phyloP scores from a whole-genome alignment of 192 early-diverging fungal genomes.

The Dimargaris cristalligena region DNA sequence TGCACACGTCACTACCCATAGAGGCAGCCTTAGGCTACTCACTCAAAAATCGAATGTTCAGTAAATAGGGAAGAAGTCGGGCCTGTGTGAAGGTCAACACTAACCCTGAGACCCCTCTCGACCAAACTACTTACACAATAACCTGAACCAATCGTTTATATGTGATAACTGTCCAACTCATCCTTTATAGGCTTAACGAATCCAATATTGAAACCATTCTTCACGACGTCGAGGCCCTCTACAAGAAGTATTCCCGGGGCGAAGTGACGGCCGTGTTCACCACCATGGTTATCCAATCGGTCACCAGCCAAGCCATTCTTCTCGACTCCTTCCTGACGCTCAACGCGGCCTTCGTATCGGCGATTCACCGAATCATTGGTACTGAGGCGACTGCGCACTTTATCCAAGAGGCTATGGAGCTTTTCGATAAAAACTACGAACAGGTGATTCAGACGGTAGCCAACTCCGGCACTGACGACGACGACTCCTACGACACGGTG shows the following conservation, averaged over 20 bases:
- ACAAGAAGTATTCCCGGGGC: slow-evolving; percentile 35
- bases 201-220: slow-evolving; percentile 84
- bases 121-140: not conserved
- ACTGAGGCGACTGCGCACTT: slow-evolving; percentile 70
- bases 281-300: slow-evolving; percentile 51
- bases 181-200: slow-evolving; percentile 45
- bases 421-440: slow-evolving; percentile 41
- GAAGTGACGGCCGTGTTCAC: slow-evolving; percentile 80
- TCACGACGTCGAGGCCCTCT: slow-evolving; percentile 57
- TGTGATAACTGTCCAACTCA: not conserved
- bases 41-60: not conserved
- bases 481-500: slow-evolving; percentile 23
- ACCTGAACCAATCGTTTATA: not conserved
- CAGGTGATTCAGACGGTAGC: slow-evolving; percentile 13
- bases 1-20: too few relatives aligned
- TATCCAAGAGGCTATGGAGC: slow-evolving; percentile 55
- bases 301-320: slow-evolving; percentile 69
- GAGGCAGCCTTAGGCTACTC: not conserved
- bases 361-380: slow-evolving; percentile 64
- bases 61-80: not conserved
- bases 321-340: slow-evolving; percentile 81
- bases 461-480: slow-evolving; percentile 16
- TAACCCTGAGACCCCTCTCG: not conserved
- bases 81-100: not conserved
- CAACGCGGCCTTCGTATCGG: slow-evolving; percentile 73